Percentiles rank a stretch among this genome's conserved stretches.
Conservation (phyloP, 331 rosid species). For the Telfairia occidentalis region DNA sequence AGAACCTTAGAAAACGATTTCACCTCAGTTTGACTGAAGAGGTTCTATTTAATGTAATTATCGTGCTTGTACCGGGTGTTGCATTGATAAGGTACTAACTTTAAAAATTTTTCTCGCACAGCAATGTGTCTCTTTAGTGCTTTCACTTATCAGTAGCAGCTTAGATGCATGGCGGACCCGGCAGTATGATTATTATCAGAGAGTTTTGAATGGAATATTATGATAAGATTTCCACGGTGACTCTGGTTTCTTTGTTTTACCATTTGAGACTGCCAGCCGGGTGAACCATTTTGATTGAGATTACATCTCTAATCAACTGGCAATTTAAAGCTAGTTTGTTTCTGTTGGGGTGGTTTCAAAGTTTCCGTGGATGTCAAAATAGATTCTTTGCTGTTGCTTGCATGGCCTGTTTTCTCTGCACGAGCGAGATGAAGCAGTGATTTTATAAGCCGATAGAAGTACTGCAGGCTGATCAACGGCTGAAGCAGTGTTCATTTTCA, state of each 20-base stretch:
- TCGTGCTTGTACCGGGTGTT: background rate
- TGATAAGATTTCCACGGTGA: conserved; percentile 31
- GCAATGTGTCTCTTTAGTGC: conserved; percentile 98
- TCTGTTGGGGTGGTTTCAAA: conserved; percentile 10
- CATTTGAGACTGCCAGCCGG: conserved; percentile 26
- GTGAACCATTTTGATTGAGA: conserved; percentile 14
- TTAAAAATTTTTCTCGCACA: conserved; percentile 13
- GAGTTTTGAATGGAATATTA: conserved; percentile 89
- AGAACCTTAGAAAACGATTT: conserved; percentile 79
- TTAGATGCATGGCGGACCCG: conserved; percentile 98
- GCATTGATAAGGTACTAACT: background rate
- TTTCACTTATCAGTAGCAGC: conserved; percentile 88
- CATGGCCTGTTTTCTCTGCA: background rate
- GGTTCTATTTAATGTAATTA: conserved; percentile 33
- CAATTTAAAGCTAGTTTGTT: conserved; percentile 5
- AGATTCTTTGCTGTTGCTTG: conserved; percentile 1
- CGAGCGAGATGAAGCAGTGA: background rate
- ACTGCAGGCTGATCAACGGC: background rate
- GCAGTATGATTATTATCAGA: conserved; percentile 95
- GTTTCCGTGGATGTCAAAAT: conserved; percentile 12
- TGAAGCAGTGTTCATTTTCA: background rate
- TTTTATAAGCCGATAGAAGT: background rate
- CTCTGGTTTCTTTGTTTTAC: conserved; percentile 23
- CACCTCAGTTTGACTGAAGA: conserved; percentile 93
- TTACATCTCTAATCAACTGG: conserved; percentile 3